Evolutionary conservation across 1,284 basidiomycete genomes (phyloP), one percentile per base, ranked within the genome.

Genomic region (Sporisorium scitamineum): DNA sequence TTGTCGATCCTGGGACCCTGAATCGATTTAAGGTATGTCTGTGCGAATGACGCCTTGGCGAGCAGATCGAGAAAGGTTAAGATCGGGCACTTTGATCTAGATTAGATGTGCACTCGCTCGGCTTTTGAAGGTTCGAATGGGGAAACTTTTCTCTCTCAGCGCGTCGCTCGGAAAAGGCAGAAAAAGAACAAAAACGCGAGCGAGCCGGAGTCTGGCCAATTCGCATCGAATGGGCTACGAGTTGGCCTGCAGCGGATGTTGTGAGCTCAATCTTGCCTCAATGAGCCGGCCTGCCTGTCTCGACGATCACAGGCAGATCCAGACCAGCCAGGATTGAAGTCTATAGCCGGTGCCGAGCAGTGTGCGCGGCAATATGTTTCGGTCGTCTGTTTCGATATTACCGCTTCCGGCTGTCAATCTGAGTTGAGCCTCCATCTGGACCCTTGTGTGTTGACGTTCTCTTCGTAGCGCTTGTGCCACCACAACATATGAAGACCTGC

Each of bases 291-390:
- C n/a, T 39, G 39, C 20, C 20, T n/a, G 18, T 41, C 22, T 14
- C 44, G 22, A 24, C 7, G 22, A 26, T n/a, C 47, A 7, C 29
- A 50, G 32, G 48, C 48, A 6, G 48, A 50, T 32, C 18, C 16
- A n/a, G 13, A 18, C 6, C 39, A 41, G 16, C 18, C 39, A 41
- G 39, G 11, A 41, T n/a, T n/a, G 39, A 41, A 11, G 8, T 47
- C 24, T 16, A 48, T 18, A 26, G 26, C 37, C 47, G 24, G 26
- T 27, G 45, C 26, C 11, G 47, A 6, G 47, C 41, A 20, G 8
- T 20, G n/a, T 42, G 41, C n/a, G 41, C 47, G 47, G 47, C 16
- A 29, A 48, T 48, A 48, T n/a, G 47, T 48, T 29, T 29, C 13
- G 27, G 44, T 7, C 27, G 47, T 29, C 27, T 48, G 47, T 2